phyloP scores from a whole-genome alignment of 1,139 yeast species.

The Groenewaldozyma sp. region DNA sequence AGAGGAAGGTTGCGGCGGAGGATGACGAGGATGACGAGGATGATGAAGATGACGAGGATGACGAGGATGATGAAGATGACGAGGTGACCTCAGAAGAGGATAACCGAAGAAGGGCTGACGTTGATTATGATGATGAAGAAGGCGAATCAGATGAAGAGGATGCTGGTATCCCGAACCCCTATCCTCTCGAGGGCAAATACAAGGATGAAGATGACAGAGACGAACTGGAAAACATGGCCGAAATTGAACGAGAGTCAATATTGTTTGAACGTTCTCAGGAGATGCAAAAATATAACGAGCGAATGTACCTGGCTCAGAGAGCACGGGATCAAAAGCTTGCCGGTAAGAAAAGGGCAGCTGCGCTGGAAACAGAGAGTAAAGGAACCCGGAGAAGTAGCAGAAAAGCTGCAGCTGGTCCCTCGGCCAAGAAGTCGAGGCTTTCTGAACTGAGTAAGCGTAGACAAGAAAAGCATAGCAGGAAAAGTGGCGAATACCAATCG shows the following conservation, averaged over 20 bases:
- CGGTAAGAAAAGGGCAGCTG: constrained; percentile 21
- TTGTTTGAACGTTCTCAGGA: constrained; percentile 89
- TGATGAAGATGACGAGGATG: constrained; percentile 20
- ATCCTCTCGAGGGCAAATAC: constrained; percentile 88
- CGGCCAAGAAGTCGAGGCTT: constrained; percentile 50
- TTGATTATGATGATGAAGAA: constrained; percentile 29
- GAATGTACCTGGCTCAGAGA: constrained; percentile 72
- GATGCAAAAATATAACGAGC: constrained; percentile 77
- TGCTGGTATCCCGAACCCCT: constrained; percentile 54
- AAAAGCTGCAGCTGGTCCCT: constrained; percentile 16
- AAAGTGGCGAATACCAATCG: constrained; percentile 20
- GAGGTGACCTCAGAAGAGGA: constrained; percentile 27
- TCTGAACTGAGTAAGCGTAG: constrained; percentile 81
- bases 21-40: constrained; percentile 13
- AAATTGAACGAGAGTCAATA: constrained; percentile 82
- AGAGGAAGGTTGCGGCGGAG: constrained; percentile 12
- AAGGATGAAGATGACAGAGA: constrained; percentile 73
- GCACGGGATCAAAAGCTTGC: constrained; percentile 49
- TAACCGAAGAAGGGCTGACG: constrained; percentile 14
- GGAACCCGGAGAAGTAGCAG: constrained; percentile 24
- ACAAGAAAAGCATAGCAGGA: constrained; percentile 41
- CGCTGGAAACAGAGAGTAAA: constrained; percentile 18
- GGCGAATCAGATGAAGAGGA: constrained; percentile 38
- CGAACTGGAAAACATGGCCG: constrained; percentile 65
- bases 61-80: constrained; percentile 26